Evolutionary conservation across 495 filamentous ascomycete species (phyloP).

Genomic region (Penicillium parvum): DNA sequence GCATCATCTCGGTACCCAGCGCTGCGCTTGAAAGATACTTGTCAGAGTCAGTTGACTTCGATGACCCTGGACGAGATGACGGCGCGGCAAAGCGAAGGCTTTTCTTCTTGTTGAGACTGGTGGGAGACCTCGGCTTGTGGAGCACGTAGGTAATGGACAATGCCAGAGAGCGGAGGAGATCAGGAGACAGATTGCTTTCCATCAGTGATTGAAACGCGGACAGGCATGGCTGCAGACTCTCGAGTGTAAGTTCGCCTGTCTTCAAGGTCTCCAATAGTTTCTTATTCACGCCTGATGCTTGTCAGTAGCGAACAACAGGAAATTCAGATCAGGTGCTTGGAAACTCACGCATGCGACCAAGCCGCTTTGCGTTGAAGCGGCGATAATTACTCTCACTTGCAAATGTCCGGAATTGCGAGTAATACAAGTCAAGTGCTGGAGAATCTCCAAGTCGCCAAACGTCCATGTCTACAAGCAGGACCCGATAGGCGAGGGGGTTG

Average conservation of each 20-base stretch:
- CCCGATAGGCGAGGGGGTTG: conserved; percentile 89
- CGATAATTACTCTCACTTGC: conserved; percentile 80
- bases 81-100: conserved; percentile 40
- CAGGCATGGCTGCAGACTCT: conserved; percentile 69
- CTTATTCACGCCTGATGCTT: conserved; percentile 71
- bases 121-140: conserved; percentile 55
- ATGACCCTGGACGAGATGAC: conserved; percentile 22
- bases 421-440: conserved; percentile 78
- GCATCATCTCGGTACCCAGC: conserved; percentile 70
- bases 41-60: conserved; percentile 21
- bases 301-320: no score
- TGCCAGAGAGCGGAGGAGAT: conserved; percentile 80
- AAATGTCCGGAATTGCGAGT: conserved; percentile 84
- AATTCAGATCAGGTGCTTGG: not conserved
- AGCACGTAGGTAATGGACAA: conserved; percentile 91
- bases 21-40: conserved; percentile 41
- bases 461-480: conserved; percentile 87
- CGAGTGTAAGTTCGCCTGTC: conserved; percentile 66
- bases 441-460: conserved; percentile 76
- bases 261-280: conserved; percentile 86
- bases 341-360: conserved; percentile 84
- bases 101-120: conserved; percentile 47
- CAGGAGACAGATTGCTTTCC: conserved; percentile 70
- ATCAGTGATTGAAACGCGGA: conserved; percentile 72
- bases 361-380: conserved; percentile 80